Conservation (phyloP, 768 basidiomycete species). For the Phanerodontia chrysosporium region DNA sequence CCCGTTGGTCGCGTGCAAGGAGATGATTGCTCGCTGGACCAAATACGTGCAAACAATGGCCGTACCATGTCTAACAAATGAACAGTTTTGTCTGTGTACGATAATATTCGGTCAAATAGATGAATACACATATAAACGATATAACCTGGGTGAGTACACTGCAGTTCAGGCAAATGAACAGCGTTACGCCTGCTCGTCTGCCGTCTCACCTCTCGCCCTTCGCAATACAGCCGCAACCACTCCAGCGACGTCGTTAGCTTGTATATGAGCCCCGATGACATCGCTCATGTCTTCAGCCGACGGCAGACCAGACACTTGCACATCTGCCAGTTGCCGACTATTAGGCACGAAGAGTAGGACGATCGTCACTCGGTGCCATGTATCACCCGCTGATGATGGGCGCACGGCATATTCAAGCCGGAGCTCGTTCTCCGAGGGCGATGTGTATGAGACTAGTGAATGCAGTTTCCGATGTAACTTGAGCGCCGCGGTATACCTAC, state of each 20-base stretch:
- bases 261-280: constrained; percentile 56
- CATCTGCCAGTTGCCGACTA: constrained; percentile 60
- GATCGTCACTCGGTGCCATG: constrained; percentile 40
- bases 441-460: constrained; percentile 53
- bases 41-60: neutral
- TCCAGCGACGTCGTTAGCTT: constrained; percentile 61
- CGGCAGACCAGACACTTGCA: constrained; percentile 43
- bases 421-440: constrained; percentile 73
- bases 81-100: too few species aligned
- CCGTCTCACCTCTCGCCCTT: constrained; percentile 29
- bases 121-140: too few species aligned
- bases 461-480: constrained; percentile 59
- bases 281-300: constrained; percentile 52
- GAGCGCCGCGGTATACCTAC: constrained; percentile 70
- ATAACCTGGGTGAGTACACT: too few species aligned
- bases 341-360: constrained; percentile 67
- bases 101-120: too few species aligned
- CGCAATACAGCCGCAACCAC: constrained; percentile 59
- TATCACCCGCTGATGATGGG: constrained; percentile 20
- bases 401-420: constrained; percentile 60
- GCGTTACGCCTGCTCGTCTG: neutral
- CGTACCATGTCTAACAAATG: too few species aligned
- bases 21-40: too few species aligned
- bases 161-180: too few species aligned
- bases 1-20: too few species aligned